These are phyloP conservation scores for Adiantum capillusveneris DNA, from an alignment of 75 land plant species.

Conservation along the genomic window DNA sequence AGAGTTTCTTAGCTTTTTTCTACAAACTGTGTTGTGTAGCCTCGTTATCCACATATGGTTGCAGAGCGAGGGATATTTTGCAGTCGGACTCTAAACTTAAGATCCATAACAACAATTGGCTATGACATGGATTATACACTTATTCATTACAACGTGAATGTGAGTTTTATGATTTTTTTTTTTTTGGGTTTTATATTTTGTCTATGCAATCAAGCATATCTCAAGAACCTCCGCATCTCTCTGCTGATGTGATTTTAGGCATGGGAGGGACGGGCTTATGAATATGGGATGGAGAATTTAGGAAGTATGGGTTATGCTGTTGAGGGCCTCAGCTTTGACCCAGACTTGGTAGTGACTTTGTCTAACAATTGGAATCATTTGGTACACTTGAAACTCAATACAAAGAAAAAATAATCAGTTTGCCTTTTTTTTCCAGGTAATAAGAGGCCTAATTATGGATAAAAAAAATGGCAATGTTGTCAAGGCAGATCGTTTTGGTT, in stretches of 20 bases:
- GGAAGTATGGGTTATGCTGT: slow-evolving; percentile 87
- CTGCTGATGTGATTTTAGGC: slow-evolving; percentile 39
- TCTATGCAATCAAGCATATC: background rate
- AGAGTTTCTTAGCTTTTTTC: too few relatives aligned
- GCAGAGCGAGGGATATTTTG: slow-evolving; percentile 89
- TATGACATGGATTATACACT: slow-evolving; percentile 99
- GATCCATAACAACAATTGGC: slow-evolving; percentile 92
- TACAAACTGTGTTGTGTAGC: too few relatives aligned
- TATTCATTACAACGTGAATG: slow-evolving; percentile 91
- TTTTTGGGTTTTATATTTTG: slow-evolving; percentile 13
- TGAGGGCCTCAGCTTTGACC: slow-evolving; percentile 89
- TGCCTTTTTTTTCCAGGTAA: slow-evolving; percentile 43
- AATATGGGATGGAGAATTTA: slow-evolving; percentile 87
- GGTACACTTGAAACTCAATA: background rate
- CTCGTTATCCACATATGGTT: slow-evolving; percentile 49
- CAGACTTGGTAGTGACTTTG: slow-evolving; percentile 53
- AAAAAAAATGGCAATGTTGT: slow-evolving; percentile 93
- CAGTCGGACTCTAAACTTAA: slow-evolving; percentile 79
- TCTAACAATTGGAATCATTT: background rate
- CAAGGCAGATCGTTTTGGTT: slow-evolving; percentile 98
- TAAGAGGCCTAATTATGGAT: slow-evolving; percentile 94
- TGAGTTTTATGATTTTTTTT: slow-evolving; percentile 15
- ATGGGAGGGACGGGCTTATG: slow-evolving; percentile 98
- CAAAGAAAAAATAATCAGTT: background rate
- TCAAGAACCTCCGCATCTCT: background rate